phyloP scores from a whole-genome alignment of 306 rosid species.

The Prunus mira region DNA sequence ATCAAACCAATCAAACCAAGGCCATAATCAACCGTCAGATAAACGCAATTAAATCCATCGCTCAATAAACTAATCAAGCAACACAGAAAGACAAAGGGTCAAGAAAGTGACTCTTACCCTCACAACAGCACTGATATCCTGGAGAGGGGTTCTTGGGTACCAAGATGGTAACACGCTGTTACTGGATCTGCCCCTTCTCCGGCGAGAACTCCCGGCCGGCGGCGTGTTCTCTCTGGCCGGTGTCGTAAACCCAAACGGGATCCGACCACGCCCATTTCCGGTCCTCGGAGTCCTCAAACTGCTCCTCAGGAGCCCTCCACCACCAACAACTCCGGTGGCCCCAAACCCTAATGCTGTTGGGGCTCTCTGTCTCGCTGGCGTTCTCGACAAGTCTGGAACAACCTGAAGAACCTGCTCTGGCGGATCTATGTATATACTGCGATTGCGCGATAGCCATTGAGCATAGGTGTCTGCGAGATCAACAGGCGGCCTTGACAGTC shows the following conservation, averaged over 20 bases:
- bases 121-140: conserved; percentile 51
- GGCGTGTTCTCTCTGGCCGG: conserved; percentile 30
- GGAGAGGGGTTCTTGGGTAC: conserved; percentile 83
- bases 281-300: conserved; percentile 28
- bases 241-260: conserved; percentile 2
- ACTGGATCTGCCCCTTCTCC: conserved; percentile 30
- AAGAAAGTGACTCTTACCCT: conserved; percentile 36
- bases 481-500: conserved; percentile 38
- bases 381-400: background rate
- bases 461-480: conserved; percentile 37
- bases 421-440: background rate
- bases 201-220: conserved; percentile 11
- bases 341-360: conserved; percentile 18
- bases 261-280: conserved; percentile 31
- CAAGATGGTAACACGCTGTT: conserved; percentile 61
- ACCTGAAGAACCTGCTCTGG: background rate
- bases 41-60: background rate
- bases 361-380: conserved; percentile 17
- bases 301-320: conserved; percentile 9
- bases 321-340: conserved; percentile 19
- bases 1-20: too few relatives aligned
- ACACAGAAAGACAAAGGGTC: background rate
- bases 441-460: conserved; percentile 13
- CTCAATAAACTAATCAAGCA: background rate
- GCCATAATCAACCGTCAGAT: background rate